Evolutionary conservation across 495 filamentous ascomycete genomes (phyloP).

Genomic region (Hypoxylon crocopeplum): DNA sequence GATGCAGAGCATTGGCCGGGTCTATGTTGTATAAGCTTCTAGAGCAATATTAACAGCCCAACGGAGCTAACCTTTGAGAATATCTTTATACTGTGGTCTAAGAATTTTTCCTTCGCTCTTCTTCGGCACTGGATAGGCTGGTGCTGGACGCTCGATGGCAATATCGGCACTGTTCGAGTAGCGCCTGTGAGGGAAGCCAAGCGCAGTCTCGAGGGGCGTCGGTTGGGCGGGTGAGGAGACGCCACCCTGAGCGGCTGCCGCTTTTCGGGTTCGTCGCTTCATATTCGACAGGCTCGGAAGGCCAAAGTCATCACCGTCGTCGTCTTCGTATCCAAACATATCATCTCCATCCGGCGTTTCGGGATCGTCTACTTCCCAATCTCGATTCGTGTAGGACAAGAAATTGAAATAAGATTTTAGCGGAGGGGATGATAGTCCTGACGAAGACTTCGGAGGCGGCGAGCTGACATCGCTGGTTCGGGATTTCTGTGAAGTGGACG

Average conservation of each 20-base stretch:
- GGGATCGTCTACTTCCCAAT: conserved; percentile 69
- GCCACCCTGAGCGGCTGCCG: conserved; percentile 48
- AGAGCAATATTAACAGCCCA: background rate
- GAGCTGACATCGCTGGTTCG: conserved; percentile 56
- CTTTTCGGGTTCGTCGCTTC: conserved; percentile 70
- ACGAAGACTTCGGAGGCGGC: conserved; percentile 61
- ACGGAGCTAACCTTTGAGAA: conserved; percentile 69
- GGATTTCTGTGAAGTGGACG: conserved; percentile 43
- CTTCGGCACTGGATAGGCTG: conserved; percentile 84
- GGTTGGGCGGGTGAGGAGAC: conserved; percentile 26
- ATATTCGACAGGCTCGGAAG: conserved; percentile 89
- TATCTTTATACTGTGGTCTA: conserved; percentile 96
- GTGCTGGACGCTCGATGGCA: conserved; percentile 85
- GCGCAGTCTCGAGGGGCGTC: conserved; percentile 45
- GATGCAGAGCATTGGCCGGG: conserved; percentile 92
- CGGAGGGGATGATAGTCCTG: conserved; percentile 64
- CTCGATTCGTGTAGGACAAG: conserved; percentile 73
- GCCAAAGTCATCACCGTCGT: conserved; percentile 94
- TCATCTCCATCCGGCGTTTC: conserved; percentile 66
- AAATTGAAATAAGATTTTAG: conserved; percentile 77
- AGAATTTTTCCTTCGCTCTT: conserved; percentile 93
- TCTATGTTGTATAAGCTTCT: conserved; percentile 59
- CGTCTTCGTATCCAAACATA: conserved; percentile 76
- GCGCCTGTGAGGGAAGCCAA: conserved; percentile 46
- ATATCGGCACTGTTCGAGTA: conserved; percentile 86